Conservation (phyloP, 1,284 basidiomycete genomes). For the Cerioporus squamosus region DNA sequence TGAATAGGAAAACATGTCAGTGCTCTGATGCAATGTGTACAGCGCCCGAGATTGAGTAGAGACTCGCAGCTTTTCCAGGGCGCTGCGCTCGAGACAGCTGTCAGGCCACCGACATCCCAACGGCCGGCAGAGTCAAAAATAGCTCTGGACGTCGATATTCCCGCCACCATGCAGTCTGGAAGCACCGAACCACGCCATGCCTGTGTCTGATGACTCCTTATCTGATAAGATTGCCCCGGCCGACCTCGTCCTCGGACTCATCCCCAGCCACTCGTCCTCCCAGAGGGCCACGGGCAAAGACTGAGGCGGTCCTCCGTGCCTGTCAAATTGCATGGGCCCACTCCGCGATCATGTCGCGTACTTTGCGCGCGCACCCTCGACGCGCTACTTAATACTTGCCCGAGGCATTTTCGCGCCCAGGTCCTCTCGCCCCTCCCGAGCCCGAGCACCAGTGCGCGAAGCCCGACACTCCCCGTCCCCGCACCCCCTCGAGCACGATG, state of each 20-base stretch:
- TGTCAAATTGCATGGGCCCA: constrained; percentile 1
- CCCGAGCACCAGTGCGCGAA: constrained; percentile 6
- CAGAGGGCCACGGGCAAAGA: background rate
- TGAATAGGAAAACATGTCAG: too few species aligned
- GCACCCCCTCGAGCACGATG: constrained; percentile 42
- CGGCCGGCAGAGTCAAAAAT: constrained; percentile 2
- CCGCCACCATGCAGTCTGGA: constrained; percentile 10
- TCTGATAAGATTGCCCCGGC: constrained; percentile 24
- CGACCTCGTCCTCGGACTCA: constrained; percentile 8
- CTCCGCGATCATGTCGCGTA: constrained; percentile 1
- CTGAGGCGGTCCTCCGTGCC: background rate
- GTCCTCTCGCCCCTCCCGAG: constrained; percentile 16
- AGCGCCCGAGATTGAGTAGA: too few species aligned
- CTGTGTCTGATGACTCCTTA: constrained; percentile 21
- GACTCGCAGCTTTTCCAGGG: too few species aligned
- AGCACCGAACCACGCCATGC: background rate
- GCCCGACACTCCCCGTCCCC: constrained; percentile 19
- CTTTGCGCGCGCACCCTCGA: constrained; percentile 5
- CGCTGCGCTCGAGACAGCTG: too few species aligned
- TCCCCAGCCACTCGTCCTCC: background rate
- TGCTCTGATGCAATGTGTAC: too few species aligned
- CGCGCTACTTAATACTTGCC: constrained; percentile 18
- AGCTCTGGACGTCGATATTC: constrained; percentile 8
- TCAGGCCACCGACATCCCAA: too few species aligned
- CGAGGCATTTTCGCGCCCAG: constrained; percentile 9